A percentile compares a stretch with the other conserved stretches of the same genome.
These are phyloP conservation scores for Macrolepiota albuminosa DNA, from an alignment of 768 basidiomycete genomes.

Conservation along the genomic window DNA sequence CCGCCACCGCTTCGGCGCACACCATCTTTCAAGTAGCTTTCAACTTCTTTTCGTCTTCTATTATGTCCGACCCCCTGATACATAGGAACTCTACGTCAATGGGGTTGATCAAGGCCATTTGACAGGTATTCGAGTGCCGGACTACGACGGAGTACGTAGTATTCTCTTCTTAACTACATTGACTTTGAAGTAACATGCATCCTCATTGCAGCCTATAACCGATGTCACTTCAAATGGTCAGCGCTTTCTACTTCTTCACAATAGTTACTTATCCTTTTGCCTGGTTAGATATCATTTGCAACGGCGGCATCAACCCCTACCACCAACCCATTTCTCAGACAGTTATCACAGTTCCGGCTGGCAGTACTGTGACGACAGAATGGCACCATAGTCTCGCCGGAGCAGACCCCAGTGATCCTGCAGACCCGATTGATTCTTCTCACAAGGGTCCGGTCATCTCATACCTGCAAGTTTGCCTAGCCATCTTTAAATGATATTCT, in stretches of 20 bases:
- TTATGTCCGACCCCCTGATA: neutral
- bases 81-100: constrained; percentile 45
- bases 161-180: neutral
- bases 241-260: neutral
- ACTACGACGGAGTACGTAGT: constrained; percentile 35
- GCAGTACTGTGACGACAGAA: constrained; percentile 46
- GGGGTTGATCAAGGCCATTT: constrained; percentile 41
- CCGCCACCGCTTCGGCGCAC: constrained; percentile 35
- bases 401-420: constrained; percentile 33
- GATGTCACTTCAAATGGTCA: constrained; percentile 49
- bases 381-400: constrained; percentile 46
- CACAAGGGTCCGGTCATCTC: constrained; percentile 51
- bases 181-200: neutral
- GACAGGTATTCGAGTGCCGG: constrained; percentile 36
- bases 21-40: constrained; percentile 44
- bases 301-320: constrained; percentile 55
- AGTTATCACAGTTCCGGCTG: constrained; percentile 47
- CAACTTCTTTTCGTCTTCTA: neutral
- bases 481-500: neutral
- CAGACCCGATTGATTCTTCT: constrained; percentile 44
- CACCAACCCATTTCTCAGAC: constrained; percentile 39
- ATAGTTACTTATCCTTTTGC: neutral
- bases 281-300: constrained; percentile 41
- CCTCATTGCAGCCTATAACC: constrained; percentile 40
- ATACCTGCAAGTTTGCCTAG: constrained; percentile 38